phyloP scores from a whole-genome alignment of 2,329 filamentous ascomycete genomes.

The Sarocladium oryzae region DNA sequence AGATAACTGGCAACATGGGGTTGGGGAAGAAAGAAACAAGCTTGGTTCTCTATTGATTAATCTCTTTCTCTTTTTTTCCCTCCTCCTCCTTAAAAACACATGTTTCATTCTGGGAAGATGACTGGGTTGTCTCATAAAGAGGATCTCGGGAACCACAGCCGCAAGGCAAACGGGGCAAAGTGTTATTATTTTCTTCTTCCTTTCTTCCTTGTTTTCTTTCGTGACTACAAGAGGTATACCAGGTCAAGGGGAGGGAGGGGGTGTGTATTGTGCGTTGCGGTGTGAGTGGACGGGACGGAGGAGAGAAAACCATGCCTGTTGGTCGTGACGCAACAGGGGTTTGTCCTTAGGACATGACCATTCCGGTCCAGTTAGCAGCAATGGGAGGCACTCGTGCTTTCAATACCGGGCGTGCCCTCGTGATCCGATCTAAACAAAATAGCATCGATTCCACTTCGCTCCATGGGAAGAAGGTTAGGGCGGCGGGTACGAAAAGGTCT shows the following conservation, averaged over 20 bases:
- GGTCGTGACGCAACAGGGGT: too few species aligned
- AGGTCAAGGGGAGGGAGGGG: not conserved
- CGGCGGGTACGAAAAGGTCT: too few species aligned
- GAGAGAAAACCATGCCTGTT: not conserved
- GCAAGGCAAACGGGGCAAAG: slow-evolving; percentile 16
- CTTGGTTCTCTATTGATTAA: slow-evolving; percentile 3
- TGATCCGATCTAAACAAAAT: not conserved
- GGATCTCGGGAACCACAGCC: slow-evolving; percentile 18
- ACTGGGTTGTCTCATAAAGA: slow-evolving; percentile 11
- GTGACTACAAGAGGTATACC: too few species aligned
- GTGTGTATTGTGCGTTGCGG: not conserved
- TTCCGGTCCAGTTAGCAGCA: slow-evolving; percentile 2
- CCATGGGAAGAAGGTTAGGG: too few species aligned
- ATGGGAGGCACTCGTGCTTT: slow-evolving; percentile 23
- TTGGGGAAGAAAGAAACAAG: not conserved
- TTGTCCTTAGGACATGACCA: too few species aligned
- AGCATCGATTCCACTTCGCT: too few species aligned
- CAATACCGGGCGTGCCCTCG: slow-evolving; percentile 16
- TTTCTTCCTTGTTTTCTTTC: not conserved
- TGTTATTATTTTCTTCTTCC: not conserved
- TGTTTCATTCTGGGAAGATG: slow-evolving; percentile 7
- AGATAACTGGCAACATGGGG: not conserved
- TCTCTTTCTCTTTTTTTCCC: slow-evolving; percentile 12
- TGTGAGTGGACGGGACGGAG: not conserved
- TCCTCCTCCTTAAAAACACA: slow-evolving; percentile 14